Base-by-base conservation (phyloP, 805 yeast species). In the Kodamaea lidongshanica region DNA sequence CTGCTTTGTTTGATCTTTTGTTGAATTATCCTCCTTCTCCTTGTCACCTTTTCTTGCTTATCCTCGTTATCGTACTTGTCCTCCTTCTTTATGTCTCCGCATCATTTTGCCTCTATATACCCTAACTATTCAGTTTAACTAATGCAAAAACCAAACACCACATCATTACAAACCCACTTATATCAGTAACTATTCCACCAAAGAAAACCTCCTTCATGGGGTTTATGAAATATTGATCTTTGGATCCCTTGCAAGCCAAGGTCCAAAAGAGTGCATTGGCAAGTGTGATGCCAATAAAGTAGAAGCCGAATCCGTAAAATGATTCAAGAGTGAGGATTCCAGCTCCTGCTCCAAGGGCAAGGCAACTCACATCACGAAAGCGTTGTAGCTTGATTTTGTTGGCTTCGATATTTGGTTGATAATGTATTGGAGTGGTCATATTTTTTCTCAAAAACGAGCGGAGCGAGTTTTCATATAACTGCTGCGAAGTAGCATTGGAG, bases 101-200 rank as follows among this genome's bases (percentile, higher is more conserved):
- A n/a, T n/a, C n/a, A n/a, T n/a, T n/a, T n/a, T n/a, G n/a, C n/a
- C n/a, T n/a, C n/a, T n/a, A n/a, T n/a, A n/a, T n/a, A n/a, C n/a
- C 16, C 23, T 25, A 31, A n/a, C 23, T 21, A 22, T 32, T 37
- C 18, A 23, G 39, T 35, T 58, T 59, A 12, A 63, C 65, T 32
- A 65, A 45, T 0, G 70, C 69, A 40, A 54, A 61, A 21, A 61
- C 63, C 46, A 65, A 50, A 42, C 70, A 65, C 70, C 70, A 65
- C 69, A 62, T 62, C 70, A 65, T 63, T 12, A 64, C 46, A 33
- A 41, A 65, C 6, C 68, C 70, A 1, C 70, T 56, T 4, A 57
- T 40, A 32, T 58, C 54, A 6, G 49, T 44, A 26, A 50, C 37
- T 7, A 62, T 26, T 2, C 61, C 55, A n/a, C 48, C 55, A 8